These are phyloP conservation scores for Agaricus bisporus DNA, from an alignment of 768 basidiomycete species.

Conservation along the genomic window DNA sequence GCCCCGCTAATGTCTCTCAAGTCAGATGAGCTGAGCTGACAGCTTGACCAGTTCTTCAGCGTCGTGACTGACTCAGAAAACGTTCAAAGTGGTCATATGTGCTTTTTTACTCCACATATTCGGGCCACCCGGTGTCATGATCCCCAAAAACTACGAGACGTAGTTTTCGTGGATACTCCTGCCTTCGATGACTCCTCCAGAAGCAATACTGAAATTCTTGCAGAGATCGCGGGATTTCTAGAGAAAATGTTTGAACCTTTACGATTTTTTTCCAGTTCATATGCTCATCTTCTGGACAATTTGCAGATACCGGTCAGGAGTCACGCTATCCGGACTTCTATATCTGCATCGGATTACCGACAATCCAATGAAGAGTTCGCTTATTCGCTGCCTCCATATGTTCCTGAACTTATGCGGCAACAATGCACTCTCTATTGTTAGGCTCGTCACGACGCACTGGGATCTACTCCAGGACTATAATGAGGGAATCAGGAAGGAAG, in stretches of 20 bases:
- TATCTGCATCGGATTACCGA: conserved; percentile 16
- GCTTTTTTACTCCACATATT: conserved; percentile 19
- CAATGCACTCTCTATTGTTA: conserved; percentile 9
- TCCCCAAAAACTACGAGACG: conserved; percentile 5
- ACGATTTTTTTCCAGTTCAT: background rate
- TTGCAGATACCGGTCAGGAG: conserved; percentile 7
- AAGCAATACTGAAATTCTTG: conserved; percentile 18
- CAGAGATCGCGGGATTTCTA: conserved; percentile 21
- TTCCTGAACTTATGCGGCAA: conserved; percentile 13
- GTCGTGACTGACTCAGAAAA: conserved; percentile 12
- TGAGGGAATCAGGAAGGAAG: conserved; percentile 6
- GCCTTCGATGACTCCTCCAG: conserved; percentile 22
- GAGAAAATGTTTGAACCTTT: conserved; percentile 15
- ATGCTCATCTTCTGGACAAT: background rate
- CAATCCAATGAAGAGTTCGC: conserved; percentile 10
- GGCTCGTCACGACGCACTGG: conserved; percentile 16
- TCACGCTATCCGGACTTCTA: conserved; percentile 14
- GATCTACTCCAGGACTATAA: conserved; percentile 3
- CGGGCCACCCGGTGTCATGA: conserved; percentile 14
- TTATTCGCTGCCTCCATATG: conserved; percentile 9
- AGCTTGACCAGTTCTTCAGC: conserved; percentile 18
- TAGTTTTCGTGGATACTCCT: conserved; percentile 25
- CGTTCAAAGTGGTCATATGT: conserved; percentile 16
- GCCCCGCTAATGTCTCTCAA: background rate
- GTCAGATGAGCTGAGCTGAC: background rate